phyloP scores from a whole-genome alignment of 495 filamentous ascomycete genomes.

The Aspergillus incahuasiensis region DNA sequence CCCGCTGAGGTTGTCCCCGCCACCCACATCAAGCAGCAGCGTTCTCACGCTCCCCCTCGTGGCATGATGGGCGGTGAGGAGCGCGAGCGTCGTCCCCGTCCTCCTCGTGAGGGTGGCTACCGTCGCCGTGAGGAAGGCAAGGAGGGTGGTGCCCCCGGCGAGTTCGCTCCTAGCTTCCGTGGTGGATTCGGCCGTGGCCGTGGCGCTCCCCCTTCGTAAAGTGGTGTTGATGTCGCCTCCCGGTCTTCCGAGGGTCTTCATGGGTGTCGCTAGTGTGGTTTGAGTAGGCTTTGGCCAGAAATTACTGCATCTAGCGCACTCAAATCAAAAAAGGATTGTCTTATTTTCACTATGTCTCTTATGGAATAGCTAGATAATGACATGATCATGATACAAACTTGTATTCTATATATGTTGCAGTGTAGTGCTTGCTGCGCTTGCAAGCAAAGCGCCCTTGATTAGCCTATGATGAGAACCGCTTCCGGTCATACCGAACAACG shows the following conservation, averaged over 20 bases:
- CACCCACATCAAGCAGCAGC: slow-evolving; percentile 99
- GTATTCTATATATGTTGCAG: not conserved
- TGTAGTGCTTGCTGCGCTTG: not conserved
- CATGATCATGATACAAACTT: slow-evolving; percentile 20
- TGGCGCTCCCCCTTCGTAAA: slow-evolving; percentile 58
- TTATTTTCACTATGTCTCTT: slow-evolving; percentile 21
- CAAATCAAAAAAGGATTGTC: slow-evolving; percentile 25
- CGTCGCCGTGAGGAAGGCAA: slow-evolving; percentile 84
- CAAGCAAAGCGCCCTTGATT: too few species aligned
- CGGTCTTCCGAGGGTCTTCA: slow-evolving; percentile 33
- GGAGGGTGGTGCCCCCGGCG: slow-evolving; percentile 92
- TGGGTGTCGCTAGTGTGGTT: slow-evolving; percentile 27
- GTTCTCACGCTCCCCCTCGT: slow-evolving; percentile 94
- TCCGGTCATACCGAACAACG: slow-evolving; percentile 56
- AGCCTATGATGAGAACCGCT: slow-evolving; percentile 26
- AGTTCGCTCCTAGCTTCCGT: slow-evolving; percentile 95
- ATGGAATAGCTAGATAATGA: slow-evolving; percentile 34
- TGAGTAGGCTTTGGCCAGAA: slow-evolving; percentile 32
- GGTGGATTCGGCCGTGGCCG: slow-evolving; percentile 91
- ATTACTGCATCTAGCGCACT: slow-evolving; percentile 28
- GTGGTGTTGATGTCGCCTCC: slow-evolving; percentile 29
- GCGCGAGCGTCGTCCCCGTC: slow-evolving; percentile 72
- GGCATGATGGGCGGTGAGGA: slow-evolving; percentile 97
- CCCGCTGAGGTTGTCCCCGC: slow-evolving; percentile 98
- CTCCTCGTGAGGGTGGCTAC: slow-evolving; percentile 90